A percentile compares a stretch with the other conserved stretches of the same genome.
Evolutionary conservation across 208 protist species (phyloP).

Genomic region (Crithidia mellificae): DNA sequence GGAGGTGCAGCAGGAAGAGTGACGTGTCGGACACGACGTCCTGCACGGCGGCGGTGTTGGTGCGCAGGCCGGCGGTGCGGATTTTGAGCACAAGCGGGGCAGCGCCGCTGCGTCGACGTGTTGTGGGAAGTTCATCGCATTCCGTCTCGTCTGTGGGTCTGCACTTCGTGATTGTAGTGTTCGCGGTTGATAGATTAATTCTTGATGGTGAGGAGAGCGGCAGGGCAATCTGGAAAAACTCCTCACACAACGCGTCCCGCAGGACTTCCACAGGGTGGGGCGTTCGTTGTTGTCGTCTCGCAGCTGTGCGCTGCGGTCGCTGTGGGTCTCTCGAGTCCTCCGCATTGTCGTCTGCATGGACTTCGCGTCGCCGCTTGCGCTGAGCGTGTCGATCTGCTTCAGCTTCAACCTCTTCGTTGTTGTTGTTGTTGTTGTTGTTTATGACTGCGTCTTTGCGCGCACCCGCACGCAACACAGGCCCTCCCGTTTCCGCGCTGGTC

Average conservation of each 20-base stretch:
- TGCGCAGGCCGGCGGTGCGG: constrained; percentile 18
- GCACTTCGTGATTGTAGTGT: too few relatives aligned
- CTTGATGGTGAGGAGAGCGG: too few relatives aligned
- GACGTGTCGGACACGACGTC: constrained; percentile 53
- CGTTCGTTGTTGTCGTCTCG: not conserved
- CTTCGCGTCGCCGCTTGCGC: too few relatives aligned
- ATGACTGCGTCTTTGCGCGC: too few relatives aligned
- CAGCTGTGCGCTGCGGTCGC: not conserved
- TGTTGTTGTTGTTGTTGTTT: not conserved
- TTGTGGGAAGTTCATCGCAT: not conserved
- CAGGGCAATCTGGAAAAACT: constrained; percentile 42
- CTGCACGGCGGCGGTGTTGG: constrained; percentile 29
- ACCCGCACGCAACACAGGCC: too few relatives aligned
- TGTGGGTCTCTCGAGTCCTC: not conserved
- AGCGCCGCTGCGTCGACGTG: constrained; percentile 13
- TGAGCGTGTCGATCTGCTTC: not conserved
- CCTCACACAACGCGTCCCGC: constrained; percentile 2
- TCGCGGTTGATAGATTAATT: not conserved
- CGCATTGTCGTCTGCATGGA: too few relatives aligned
- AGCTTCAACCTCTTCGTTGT: not conserved
- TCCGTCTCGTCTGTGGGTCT: too few relatives aligned
- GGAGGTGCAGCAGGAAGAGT: constrained; percentile 68
- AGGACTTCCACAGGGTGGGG: constrained; percentile 17
- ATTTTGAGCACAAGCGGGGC: constrained; percentile 22
- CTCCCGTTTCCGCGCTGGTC: not conserved